Percentiles rank a stretch among this genome's conserved stretches.
Conservation (phyloP, 2,329 filamentous ascomycete genomes). For the Fusarium sp. region DNA sequence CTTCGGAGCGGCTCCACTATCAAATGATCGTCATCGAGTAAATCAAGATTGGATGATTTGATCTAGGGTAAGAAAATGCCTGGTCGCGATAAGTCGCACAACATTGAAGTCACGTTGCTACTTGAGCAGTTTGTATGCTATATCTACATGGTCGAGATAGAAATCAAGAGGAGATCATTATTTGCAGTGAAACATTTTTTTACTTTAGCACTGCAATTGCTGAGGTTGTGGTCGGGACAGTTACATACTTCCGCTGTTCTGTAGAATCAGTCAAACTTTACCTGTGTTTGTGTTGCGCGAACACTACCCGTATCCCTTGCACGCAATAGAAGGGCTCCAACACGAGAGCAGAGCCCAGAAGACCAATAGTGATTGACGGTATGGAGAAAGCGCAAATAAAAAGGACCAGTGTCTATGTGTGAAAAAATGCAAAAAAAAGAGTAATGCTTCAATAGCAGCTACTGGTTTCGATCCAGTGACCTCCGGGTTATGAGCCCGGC, state of each 20-base stretch:
- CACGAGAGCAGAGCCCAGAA: no score
- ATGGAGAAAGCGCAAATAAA: not conserved
- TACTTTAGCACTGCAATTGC: no score
- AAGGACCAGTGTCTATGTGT: fast-evolving
- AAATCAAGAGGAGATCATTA: not conserved
- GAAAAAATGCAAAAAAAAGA: not conserved
- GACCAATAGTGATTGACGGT: no score
- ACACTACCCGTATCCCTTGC: no score
- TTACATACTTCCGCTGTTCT: no score
- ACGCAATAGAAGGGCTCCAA: no score
- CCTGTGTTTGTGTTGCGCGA: no score
- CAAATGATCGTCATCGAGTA: not conserved
- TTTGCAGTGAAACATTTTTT: not conserved
- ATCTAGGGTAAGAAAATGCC: not conserved
- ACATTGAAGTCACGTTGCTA: not conserved
- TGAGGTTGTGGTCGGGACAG: no score
- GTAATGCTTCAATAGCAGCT: slow-evolving; percentile 30
- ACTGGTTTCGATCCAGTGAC: slow-evolving; percentile 36
- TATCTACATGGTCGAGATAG: no score
- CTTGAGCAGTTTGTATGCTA: not conserved
- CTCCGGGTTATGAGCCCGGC: slow-evolving; percentile 44
- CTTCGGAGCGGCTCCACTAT: not conserved
- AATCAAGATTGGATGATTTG: not conserved
- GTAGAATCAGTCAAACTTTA: no score
- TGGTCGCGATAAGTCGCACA: not conserved